A percentile compares a stretch with the other conserved stretches of the same genome.
Conservation (phyloP, 148 eudicot species). For the Rhododendron henanense region DNA sequence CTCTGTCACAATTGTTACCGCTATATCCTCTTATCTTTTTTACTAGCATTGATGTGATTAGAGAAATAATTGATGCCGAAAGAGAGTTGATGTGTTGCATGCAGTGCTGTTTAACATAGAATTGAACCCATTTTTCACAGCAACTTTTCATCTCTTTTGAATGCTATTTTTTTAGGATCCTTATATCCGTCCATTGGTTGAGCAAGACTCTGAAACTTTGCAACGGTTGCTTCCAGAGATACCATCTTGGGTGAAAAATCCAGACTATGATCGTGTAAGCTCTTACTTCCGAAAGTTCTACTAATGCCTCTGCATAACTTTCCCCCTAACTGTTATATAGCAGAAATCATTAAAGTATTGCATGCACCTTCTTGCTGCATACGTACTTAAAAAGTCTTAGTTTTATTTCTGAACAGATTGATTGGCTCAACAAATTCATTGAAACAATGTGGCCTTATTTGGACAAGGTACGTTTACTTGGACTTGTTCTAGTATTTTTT, state of each 20-base stretch:
- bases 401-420: conserved; percentile 48
- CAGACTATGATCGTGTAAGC: conserved; percentile 67
- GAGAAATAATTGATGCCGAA: background rate
- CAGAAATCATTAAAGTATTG: background rate
- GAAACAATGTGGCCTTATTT: conserved; percentile 90
- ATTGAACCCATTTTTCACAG: background rate
- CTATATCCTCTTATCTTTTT: background rate
- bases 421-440: conserved; percentile 90
- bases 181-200: conserved; percentile 60
- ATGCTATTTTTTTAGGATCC: conserved; percentile 53
- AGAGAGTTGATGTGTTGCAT: background rate
- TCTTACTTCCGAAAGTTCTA: background rate
- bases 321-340: background rate
- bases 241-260: conserved; percentile 93
- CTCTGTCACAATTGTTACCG: background rate
- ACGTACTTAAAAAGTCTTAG: background rate
- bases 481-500: background rate
- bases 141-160: background rate
- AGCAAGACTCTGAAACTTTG: conserved; percentile 54
- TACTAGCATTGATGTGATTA: background rate
- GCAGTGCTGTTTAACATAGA: background rate
- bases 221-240: conserved; percentile 68
- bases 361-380: background rate
- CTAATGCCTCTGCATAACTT: background rate
- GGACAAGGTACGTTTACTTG: conserved; percentile 58